Conservation (phyloP, 345 rosid species). For the Laguncularia racemosa region DNA sequence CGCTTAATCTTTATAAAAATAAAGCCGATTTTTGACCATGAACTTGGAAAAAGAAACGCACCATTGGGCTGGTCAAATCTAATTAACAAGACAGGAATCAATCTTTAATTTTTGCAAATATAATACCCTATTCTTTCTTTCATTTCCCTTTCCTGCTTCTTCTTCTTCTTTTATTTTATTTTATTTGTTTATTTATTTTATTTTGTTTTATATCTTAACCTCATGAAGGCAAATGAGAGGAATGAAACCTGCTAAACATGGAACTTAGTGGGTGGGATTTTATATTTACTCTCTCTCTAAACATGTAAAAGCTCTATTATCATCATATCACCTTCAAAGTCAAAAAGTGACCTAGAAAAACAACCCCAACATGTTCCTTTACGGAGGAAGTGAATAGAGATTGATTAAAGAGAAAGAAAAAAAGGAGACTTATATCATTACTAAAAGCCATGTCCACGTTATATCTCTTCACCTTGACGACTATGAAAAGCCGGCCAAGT, state of each 20-base stretch:
- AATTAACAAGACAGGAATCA: slow-evolving; percentile 3
- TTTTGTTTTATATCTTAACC: no score
- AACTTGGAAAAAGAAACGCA: not conserved
- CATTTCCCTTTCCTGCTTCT: not conserved
- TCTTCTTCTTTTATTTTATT: no score
- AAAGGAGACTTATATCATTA: slow-evolving; percentile 22
- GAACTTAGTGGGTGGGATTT: slow-evolving; percentile 14
- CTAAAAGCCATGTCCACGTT: no score
- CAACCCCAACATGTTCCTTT: slow-evolving; percentile 28
- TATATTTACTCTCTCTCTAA: slow-evolving; percentile 18
- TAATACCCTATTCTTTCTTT: not conserved
- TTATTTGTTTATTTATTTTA: no score
- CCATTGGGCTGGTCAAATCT: slow-evolving; percentile 6
- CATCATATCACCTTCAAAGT: slow-evolving; percentile 38
- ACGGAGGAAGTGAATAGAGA: slow-evolving; percentile 12
- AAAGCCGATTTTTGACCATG: slow-evolving; percentile 2
- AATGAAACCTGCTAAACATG: slow-evolving; percentile 10
- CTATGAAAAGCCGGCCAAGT: no score
- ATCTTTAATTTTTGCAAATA: not conserved
- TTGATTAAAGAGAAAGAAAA: slow-evolving; percentile 1
- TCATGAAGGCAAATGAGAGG: slow-evolving; percentile 7
- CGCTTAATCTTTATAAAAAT: slow-evolving; percentile 2
- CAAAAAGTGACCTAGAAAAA: slow-evolving; percentile 26
- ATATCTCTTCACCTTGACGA: no score
- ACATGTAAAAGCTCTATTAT: slow-evolving; percentile 27